Evolutionary conservation across 768 basidiomycete genomes (phyloP).

Genomic region (Podaxis pistillaris): DNA sequence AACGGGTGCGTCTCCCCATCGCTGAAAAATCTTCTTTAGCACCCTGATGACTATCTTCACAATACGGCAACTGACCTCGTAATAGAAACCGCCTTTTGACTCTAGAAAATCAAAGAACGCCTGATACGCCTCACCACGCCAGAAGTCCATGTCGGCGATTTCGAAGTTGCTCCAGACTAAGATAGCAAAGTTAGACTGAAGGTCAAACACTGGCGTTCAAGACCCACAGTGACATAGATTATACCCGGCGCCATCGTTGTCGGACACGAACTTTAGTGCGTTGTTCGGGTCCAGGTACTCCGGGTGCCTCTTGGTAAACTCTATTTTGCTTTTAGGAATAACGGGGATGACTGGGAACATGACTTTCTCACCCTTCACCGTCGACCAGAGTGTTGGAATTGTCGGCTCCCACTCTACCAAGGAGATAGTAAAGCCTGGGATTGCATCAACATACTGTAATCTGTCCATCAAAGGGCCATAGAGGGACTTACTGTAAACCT

Average conservation of each 20-base stretch:
- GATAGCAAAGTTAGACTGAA: not conserved
- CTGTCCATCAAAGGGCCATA: not conserved
- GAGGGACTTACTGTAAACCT: conserved; percentile 37
- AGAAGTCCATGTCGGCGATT: conserved; percentile 88
- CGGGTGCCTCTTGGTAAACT: conserved; percentile 65
- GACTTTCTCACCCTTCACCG: conserved; percentile 54
- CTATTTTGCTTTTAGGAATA: conserved; percentile 32
- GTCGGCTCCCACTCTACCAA: conserved; percentile 78
- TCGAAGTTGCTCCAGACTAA: conserved; percentile 91
- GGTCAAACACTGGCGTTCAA: not conserved
- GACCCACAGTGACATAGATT: conserved; percentile 67
- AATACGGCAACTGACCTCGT: conserved; percentile 58
- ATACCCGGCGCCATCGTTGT: conserved; percentile 62
- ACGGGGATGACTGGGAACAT: not conserved
- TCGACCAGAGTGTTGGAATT: conserved; percentile 77
- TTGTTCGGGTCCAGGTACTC: conserved; percentile 62
- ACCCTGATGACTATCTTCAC: not conserved
- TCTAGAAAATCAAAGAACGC: conserved; percentile 85
- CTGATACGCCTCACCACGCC: conserved; percentile 81
- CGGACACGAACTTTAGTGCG: conserved; percentile 71
- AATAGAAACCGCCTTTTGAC: conserved; percentile 84
- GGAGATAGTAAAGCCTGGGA: conserved; percentile 73
- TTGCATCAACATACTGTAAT: not conserved
- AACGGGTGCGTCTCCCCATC: conserved; percentile 78
- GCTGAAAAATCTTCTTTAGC: conserved; percentile 29